Evolutionary conservation across 1,284 basidiomycete genomes (phyloP), one percentile per base, ranked within the genome.

Genomic region (Kwoniella shivajii): DNA sequence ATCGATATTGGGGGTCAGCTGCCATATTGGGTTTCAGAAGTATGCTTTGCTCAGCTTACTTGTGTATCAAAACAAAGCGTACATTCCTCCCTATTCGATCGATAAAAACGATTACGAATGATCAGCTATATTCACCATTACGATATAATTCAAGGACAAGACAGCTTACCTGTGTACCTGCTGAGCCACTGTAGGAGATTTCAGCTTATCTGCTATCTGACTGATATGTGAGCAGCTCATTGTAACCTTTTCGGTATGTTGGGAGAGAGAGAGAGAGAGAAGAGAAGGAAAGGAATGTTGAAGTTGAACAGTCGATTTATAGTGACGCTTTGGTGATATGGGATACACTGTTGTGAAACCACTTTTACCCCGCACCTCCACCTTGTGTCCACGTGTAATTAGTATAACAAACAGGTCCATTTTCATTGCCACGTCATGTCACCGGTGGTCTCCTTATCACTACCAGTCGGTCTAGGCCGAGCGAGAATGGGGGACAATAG

Each of bases 1-100:
- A n/a, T 4, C 10, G 30, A 48, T 61, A 51, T 67, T 58, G 50
- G 53, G 13, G 10, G 47, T 63, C 11, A 58, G 54, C 37, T 31
- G 36, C 37, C 16, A 31, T 18, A 33, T 45, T 18, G 2, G 4
- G 33, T 1, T 14, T n/a, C n/a, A n/a, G n/a, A n/a, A 50, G 42
- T 57, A 26, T 29, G 43, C 24, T 45, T 20, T 39, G 42, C 18
- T 30, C 38, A 18, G 52, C 70, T 67, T 26, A 89, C 92, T 83
- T 95, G 91, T 69, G 86, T 86, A 75, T 98, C 94, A 74, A 98
- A 99, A 77, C 95, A 99, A 59, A 94, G 90, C 0, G 94, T 96
- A 56, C 77, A 78, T 59, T 78, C 77, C 54, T 78, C 77, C 29
- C 77, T 78, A 54, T 29, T 13, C 14, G n/a, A 42, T 51, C 57